Conservation (phyloP, 441 rosid genomes). For the Erodium trifolium region DNA sequence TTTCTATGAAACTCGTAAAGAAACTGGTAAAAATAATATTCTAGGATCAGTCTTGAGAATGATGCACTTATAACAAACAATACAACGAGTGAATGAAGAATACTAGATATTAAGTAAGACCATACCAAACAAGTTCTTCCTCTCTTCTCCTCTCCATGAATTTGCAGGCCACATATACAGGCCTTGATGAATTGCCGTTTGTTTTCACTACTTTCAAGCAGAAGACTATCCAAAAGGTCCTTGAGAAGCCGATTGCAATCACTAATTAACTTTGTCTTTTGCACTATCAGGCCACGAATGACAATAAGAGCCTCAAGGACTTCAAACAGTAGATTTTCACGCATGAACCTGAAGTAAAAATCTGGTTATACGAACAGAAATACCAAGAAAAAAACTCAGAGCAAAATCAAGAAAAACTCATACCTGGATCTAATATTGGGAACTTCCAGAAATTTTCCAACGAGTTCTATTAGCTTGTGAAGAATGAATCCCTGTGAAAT, state of each 20-base stretch:
- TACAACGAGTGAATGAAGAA: not conserved
- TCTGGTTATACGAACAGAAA: conserved; percentile 20
- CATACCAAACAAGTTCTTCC: conserved; percentile 92
- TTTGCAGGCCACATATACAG: conserved; percentile 90
- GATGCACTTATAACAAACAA: conserved; percentile 4
- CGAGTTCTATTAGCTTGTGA: conserved; percentile 97
- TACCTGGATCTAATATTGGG: conserved; percentile 96
- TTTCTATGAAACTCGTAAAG: not conserved
- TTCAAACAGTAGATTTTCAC: conserved; percentile 80
- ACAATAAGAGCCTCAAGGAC: conserved; percentile 98
- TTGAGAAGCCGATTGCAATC: conserved; percentile 92
- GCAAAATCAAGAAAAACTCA: conserved; percentile 7
- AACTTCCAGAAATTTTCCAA: conserved; percentile 92
- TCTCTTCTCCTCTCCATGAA: conserved; percentile 84
- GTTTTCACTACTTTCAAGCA: conserved; percentile 98
- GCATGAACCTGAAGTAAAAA: conserved; percentile 74
- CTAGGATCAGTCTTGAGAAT: not conserved
- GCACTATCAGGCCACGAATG: conserved; percentile 93
- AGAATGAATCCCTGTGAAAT: conserved; percentile 99
- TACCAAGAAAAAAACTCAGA: conserved; percentile 15
- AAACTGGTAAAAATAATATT: not conserved
- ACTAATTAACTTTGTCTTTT: conserved; percentile 97
- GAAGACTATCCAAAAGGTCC: conserved; percentile 95
- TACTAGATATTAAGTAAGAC: conserved; percentile 9
- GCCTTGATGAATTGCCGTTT: conserved; percentile 93